Base-by-base conservation (phyloP, 177 flowering plant genomes). In the Vitis hybrid region DNA sequence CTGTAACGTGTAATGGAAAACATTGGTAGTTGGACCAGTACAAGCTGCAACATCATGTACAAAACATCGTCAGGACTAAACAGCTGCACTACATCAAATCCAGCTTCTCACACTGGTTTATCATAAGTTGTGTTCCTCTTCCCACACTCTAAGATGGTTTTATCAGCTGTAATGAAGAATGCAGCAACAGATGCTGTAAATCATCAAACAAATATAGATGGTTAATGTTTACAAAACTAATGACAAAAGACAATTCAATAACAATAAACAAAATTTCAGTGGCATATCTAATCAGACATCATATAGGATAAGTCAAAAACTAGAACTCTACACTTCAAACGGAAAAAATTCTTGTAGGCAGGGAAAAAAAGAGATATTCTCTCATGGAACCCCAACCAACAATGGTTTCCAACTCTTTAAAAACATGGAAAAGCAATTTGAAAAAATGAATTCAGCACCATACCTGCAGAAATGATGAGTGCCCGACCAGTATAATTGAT, bases 401-500 rank as follows among this genome's bases (percentile, higher is more conserved):
- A 39, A 39, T 39, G 45, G 45, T 39, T 39, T 39, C 45, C 45
- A 39, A 39, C 45, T 39, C 45, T 39, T 39, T 0, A 3, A 50
- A 16, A 50, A 39, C 1, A 15, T 5, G 49, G 29, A 26, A 0
- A 63, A 50, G 55, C 33, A 65, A 31, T 22, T 62, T 3, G 11
- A 18, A 22, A 26, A 26, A 26, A 26, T 26, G 0, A 26, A 26
- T 26, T 26, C 29, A 26, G 22, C 61, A 67, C 31, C 33, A 31
- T 86, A 92, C 98, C 98, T 81, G 79, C 91, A 65, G 91, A 91
- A 71, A 93, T 82, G 52, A 95, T 90, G 72, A 95, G 96, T 64
- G 98, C 93, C 72, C 91, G 99, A 53, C 83, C 99, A 69, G 96
- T 90, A 72, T 93, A 80, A 67, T 95, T 95, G 60, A 95, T 89